Conservation (phyloP, 257 asterid species). For the Nicotiana attenuata region DNA sequence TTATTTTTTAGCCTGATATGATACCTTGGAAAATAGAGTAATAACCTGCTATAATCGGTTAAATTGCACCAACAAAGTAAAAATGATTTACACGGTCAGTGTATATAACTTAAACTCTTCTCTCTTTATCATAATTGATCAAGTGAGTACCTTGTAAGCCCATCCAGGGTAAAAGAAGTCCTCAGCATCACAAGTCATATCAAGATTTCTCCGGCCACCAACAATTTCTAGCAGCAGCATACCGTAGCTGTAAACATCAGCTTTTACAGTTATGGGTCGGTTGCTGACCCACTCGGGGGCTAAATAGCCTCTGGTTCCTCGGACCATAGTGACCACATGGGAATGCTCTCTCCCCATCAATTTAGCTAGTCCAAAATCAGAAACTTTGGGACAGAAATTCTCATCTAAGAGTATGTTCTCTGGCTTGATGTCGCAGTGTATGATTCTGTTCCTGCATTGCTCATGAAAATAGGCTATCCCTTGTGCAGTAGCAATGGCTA, state of each 20-base stretch:
- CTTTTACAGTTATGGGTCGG: constrained; percentile 80
- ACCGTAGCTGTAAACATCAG: constrained; percentile 90
- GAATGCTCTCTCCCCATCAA: constrained; percentile 95
- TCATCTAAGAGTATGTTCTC: constrained; percentile 86
- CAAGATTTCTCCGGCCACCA: constrained; percentile 87
- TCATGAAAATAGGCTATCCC: constrained; percentile 92
- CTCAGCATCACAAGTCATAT: constrained; percentile 68
- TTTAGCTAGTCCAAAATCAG: constrained; percentile 91
- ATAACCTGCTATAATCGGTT: no score
- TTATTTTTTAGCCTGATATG: no score
- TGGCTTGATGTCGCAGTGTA: constrained; percentile 91
- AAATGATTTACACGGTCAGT: no score
- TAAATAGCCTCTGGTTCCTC: constrained; percentile 84
- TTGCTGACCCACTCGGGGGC: constrained; percentile 94
- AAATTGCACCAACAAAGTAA: no score
- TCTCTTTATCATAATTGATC: background rate
- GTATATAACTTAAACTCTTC: no score
- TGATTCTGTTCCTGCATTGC: constrained; percentile 82
- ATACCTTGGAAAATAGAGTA: no score
- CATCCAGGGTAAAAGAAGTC: constrained; percentile 93
- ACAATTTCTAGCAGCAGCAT: constrained; percentile 83
- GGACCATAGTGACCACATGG: constrained; percentile 70
- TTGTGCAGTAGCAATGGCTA: constrained; percentile 80
- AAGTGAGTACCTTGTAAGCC: constrained; percentile 79
- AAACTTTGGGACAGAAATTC: constrained; percentile 75